Conservation (phyloP, 2,329 filamentous ascomycete species). For the Ceratocystis smalleyi region DNA sequence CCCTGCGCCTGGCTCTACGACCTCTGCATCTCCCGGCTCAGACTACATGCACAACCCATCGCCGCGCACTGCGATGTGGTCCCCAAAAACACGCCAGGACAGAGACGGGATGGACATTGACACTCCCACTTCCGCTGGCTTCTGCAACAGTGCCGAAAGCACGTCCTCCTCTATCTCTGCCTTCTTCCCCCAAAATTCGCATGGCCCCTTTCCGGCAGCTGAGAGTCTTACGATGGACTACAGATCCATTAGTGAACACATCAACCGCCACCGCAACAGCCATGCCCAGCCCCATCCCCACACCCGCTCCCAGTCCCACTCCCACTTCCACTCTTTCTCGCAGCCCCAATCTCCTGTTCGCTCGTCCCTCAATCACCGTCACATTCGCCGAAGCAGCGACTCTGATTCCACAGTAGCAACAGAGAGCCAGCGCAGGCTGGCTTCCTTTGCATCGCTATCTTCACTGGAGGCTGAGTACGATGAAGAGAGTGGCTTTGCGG, state of each 20-base stretch:
- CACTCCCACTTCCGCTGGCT: not conserved
- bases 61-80: not conserved
- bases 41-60: conserved; percentile 2
- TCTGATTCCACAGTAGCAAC: not conserved
- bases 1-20: not conserved
- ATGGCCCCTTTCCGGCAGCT: not conserved
- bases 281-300: not conserved
- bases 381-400: not conserved
- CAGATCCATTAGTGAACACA: not conserved
- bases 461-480: not conserved
- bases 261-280: not conserved
- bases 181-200: not conserved
- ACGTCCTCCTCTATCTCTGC: not conserved
- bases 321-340: not conserved
- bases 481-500: not conserved
- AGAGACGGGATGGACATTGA: not conserved
- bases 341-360: not conserved
- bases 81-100: not conserved
- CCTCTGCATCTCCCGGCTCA: not conserved
- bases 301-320: not conserved
- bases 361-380: not conserved
- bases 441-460: not conserved
- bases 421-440: not conserved
- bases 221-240: not conserved
- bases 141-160: not conserved